Evolutionary conservation across 2,329 filamentous ascomycete species (phyloP), one percentile per base, ranked within the genome.

Genomic region (Arthrobotrys entomopaga): DNA sequence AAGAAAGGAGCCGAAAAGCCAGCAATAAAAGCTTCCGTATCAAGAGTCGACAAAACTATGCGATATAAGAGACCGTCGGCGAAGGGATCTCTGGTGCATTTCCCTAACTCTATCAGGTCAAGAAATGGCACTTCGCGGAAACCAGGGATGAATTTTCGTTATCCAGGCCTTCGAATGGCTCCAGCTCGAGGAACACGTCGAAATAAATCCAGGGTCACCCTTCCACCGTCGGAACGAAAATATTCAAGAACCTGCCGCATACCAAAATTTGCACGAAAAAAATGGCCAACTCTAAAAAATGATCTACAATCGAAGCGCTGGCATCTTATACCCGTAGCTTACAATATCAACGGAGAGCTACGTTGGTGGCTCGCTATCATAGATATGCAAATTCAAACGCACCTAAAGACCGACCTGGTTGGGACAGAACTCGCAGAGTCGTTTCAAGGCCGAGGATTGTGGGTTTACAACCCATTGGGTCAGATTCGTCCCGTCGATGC

Each of bases 341-440:
- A 29, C 20, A 59, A 66, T 16, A 40, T 73, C 8, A 61, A 61
- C 29, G 61, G 38, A 1, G 69, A 73, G 22, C 22, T 73, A 6
- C 56, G 69, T 19, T 73, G 69, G 69, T 73, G 69, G 69, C 38
- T 73, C 10, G 4, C 63, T n/a, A 49, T 73, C 5, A 63, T 73
- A 16, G 69, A 73, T 29, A 73, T 73, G 69, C 48, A 66, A 19
- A 56, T 63, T 19, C 69, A 73, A 34, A 20, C 11, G 11, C 59
- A 61, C 7, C 48, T 48, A 46, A 4, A 15, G 5, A 26, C 19
- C 24, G 19, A 16, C 22, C 19, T 16, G 11, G 3, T 26, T 2
- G 22, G 22, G 2, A 43, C 22, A 15, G 38, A 46, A 19, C 10
- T 20, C 15, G 48, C 4, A 10, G 16, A 43, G 22, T 8, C 29